A percentile compares a stretch with the other conserved stretches of the same genome.
Conservation (phyloP, 2,329 filamentous ascomycete species). For the Ascosphaera acerosa region DNA sequence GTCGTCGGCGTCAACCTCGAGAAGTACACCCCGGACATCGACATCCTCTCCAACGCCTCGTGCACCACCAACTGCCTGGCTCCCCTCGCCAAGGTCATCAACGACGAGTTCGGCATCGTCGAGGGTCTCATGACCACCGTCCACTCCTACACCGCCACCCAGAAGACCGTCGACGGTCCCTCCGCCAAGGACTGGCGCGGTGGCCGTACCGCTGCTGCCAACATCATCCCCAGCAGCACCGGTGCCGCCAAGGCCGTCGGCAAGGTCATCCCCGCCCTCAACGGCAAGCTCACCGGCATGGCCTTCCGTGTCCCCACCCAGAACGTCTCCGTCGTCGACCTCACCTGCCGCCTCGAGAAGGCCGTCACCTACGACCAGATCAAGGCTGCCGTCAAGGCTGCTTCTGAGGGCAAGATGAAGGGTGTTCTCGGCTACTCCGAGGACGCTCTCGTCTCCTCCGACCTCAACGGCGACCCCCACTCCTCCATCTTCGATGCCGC, state of each 20-base stretch:
- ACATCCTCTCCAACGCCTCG: slow-evolving; percentile 96
- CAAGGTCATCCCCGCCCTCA: slow-evolving; percentile 94
- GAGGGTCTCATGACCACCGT: slow-evolving; percentile 99
- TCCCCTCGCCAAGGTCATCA: slow-evolving; percentile 94
- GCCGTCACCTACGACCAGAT: slow-evolving; percentile 49
- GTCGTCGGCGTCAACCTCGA: slow-evolving; percentile 98
- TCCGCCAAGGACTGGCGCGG: slow-evolving; percentile 98
- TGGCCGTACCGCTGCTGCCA: slow-evolving; percentile 94
- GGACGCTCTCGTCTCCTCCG: slow-evolving; percentile 85
- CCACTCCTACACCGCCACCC: slow-evolving; percentile 98
- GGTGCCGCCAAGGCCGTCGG: slow-evolving; percentile 99
- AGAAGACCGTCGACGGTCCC: slow-evolving; percentile 97
- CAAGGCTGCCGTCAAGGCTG: slow-evolving; percentile 75
- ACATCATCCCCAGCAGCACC: slow-evolving; percentile 98
- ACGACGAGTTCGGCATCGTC: slow-evolving; percentile 93
- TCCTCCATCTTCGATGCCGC: slow-evolving; percentile 99
- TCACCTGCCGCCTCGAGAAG: slow-evolving; percentile 90
- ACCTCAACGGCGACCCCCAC: slow-evolving; percentile 75
- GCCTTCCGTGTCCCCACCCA: slow-evolving; percentile 94
- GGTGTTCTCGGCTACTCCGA: slow-evolving; percentile 91
- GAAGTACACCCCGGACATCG: slow-evolving; percentile 67
- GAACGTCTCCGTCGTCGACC: slow-evolving; percentile 98
- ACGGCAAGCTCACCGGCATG: slow-evolving; percentile 99
- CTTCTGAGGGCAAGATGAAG: slow-evolving; percentile 61
- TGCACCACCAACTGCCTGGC: slow-evolving; percentile 99